Conservation (phyloP, 2,329 filamentous ascomycete species). For the Beauveria varroae region DNA sequence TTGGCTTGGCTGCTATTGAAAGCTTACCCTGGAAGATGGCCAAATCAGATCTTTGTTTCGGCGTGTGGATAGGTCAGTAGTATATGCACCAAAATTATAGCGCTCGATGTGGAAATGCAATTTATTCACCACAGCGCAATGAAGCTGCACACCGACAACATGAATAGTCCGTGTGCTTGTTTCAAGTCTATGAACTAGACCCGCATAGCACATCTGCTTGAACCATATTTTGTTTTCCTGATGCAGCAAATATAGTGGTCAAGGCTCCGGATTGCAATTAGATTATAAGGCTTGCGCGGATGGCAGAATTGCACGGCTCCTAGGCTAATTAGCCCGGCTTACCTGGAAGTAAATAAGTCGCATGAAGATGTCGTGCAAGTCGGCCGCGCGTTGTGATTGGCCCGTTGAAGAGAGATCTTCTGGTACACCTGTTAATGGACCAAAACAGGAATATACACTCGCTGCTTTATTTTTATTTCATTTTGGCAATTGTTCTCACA, state of each 20-base stretch:
- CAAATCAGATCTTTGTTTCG: neutral
- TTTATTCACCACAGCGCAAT: neutral
- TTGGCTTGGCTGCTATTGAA: neutral
- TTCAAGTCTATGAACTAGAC: constrained; percentile 1
- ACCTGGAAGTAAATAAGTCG: too few relatives aligned
- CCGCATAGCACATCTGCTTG: neutral
- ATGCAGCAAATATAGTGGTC: neutral
- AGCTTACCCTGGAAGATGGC: neutral
- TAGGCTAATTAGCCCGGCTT: neutral
- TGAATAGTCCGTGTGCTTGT: constrained; percentile 1
- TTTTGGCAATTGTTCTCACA: too few relatives aligned
- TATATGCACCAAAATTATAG: neutral
- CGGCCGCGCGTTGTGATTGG: neutral
- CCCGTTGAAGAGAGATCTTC: too few relatives aligned
- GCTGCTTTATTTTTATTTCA: too few relatives aligned
- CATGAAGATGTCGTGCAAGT: too few relatives aligned
- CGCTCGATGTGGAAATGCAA: neutral
- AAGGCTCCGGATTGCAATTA: neutral
- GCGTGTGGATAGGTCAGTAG: neutral
- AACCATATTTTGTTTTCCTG: neutral
- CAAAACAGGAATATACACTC: too few relatives aligned
- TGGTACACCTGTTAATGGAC: too few relatives aligned
- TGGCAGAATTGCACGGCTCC: neutral
- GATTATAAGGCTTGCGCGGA: neutral
- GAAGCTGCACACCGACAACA: constrained; percentile 4